Evolutionary conservation across 495 filamentous ascomycete species (phyloP).

Genomic region (Talaromyces nanjingensis): DNA sequence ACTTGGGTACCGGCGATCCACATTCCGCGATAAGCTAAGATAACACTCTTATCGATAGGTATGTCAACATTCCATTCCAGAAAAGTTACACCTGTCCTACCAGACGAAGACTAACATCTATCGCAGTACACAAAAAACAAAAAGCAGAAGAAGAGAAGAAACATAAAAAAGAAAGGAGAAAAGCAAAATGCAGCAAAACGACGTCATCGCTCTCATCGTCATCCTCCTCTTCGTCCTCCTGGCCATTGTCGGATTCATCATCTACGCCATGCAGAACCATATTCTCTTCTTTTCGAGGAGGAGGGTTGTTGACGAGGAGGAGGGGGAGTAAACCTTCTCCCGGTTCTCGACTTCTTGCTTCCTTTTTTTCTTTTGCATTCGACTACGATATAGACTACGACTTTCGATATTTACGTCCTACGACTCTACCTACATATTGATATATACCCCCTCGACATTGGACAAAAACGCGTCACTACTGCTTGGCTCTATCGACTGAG

Average conservation of each 20-base stretch:
- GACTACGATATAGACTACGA: not conserved
- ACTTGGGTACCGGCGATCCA: not conserved
- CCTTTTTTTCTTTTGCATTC: too few species aligned
- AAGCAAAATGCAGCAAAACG: conserved; percentile 59
- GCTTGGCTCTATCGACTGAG: not conserved
- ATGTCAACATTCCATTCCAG: not conserved
- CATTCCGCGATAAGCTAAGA: conserved; percentile 11
- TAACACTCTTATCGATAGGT: not conserved
- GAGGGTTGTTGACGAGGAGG: conserved; percentile 36
- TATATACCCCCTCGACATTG: not conserved
- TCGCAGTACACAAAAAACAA: not conserved
- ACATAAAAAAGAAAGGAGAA: conserved; percentile 40
- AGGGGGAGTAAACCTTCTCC: conserved; percentile 12
- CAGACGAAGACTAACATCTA: conserved; percentile 2
- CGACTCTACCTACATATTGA: not conserved
- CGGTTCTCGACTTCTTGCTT: not conserved
- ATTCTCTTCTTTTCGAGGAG: conserved; percentile 32
- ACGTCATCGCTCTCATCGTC: conserved; percentile 76
- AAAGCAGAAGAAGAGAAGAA: conserved; percentile 22
- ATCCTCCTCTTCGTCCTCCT: conserved; percentile 72
- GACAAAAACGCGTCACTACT: not conserved
- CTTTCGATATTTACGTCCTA: not conserved
- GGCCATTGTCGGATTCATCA: conserved; percentile 59
- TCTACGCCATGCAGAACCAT: conserved; percentile 49
- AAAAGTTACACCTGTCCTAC: not conserved